Evolutionary conservation across 169 alveolate genomes (phyloP).

Genomic region (Cryptosporidium canis): DNA sequence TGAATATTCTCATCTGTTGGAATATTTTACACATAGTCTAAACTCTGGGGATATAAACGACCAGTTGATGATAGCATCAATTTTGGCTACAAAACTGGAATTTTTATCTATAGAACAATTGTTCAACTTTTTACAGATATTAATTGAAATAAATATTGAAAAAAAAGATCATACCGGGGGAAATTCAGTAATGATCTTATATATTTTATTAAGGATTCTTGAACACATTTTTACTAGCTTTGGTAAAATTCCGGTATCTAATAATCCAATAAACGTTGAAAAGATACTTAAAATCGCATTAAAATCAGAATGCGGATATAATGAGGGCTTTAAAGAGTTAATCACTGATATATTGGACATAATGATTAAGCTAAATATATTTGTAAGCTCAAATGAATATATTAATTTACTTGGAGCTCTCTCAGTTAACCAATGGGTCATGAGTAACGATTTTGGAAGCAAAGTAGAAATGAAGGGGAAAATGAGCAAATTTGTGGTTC

Average conservation of each 20-base stretch:
- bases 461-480: slow-evolving; percentile 10
- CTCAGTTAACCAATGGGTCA: slow-evolving; percentile 57
- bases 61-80: slow-evolving; percentile 20
- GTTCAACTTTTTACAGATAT: background rate
- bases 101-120: slow-evolving; percentile 5
- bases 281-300: background rate
- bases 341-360: slow-evolving; percentile 14
- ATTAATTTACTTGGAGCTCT: slow-evolving; percentile 2
- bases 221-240: background rate
- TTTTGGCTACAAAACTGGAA: slow-evolving; percentile 4
- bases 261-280: background rate
- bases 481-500: background rate
- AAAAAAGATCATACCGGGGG: background rate
- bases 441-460: slow-evolving; percentile 12
- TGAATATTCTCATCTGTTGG: slow-evolving; percentile 8
- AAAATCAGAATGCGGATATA: slow-evolving; percentile 51
- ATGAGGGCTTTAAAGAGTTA: background rate
- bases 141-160: background rate
- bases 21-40: background rate
- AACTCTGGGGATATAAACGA: slow-evolving; percentile 7
- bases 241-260: background rate
- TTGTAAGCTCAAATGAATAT: background rate
- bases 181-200: slow-evolving; percentile 11
- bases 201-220: background rate
- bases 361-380: background rate